Evolutionary conservation across 768 basidiomycete species (phyloP), one percentile per base, ranked within the genome.

Genomic region (Tulasnella sp.): DNA sequence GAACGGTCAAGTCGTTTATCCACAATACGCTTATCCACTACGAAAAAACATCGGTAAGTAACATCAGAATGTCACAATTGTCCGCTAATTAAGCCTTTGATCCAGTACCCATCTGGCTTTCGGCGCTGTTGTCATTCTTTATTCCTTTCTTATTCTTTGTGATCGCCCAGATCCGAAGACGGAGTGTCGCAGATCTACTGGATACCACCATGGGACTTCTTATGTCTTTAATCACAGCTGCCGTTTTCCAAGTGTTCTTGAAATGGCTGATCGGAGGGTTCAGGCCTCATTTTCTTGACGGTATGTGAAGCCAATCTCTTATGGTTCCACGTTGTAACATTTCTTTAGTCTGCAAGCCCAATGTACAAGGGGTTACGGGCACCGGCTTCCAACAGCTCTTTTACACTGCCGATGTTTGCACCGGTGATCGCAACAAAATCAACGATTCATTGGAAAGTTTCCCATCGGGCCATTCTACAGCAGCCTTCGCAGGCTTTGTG

Each of bases 391-490:
- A 54, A 32, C 48, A 56, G 9, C 61, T 77, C 58, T 74, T 76
- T 71, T 78, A 73, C 55, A 68, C 72, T 55, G 66, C 74, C 4
- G 62, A 59, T 8, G 60, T 78, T 48, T 78, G 78, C 64, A 78
- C 74, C 0, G 77, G 77, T 13, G 71, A 79, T 63, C 57, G 61
- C 44, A 71, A 75, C 33, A 61, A 72, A 48, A 77, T 78, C 60
- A 69, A 78, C 59, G 77, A 78, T 55, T 66, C 73, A 0, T 64
- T 77, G 15, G 73, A 77, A 58, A 74, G 69, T 3, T 71, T 75
- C 66, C 74, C 75, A 4, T 76, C 73, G 3, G 76, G 75, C 3
- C 76, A 78, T 55, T 71, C 73, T 6, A 78, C 76, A 1, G 75
- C 75, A 7, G 73, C 71, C 1, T 77, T 74, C 65, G 77, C 74